Conservation (phyloP, 331 rosid species). For the Malus hybrid region DNA sequence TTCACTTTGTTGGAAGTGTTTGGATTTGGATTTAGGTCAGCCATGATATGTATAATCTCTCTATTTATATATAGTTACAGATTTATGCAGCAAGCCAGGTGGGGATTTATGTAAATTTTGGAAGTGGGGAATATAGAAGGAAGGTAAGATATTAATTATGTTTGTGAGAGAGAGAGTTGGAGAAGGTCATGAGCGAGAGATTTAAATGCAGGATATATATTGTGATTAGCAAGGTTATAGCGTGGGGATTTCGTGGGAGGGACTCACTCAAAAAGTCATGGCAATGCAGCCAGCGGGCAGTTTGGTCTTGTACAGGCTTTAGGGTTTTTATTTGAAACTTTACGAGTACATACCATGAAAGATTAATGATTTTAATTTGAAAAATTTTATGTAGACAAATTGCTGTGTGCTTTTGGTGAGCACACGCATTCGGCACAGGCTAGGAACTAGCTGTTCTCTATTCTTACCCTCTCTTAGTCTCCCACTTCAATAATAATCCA, state of each 20-base stretch:
- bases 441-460: background rate
- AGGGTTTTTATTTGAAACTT: too few relatives aligned
- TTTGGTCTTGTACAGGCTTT: background rate
- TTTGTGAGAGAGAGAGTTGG: too few relatives aligned
- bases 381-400: background rate
- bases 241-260: conserved; percentile 68
- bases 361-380: background rate
- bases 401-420: background rate
- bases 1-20: background rate
- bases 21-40: conserved; percentile 15
- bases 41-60: conserved; percentile 3
- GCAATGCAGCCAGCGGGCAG: background rate
- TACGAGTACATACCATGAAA: too few relatives aligned
- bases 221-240: conserved; percentile 23
- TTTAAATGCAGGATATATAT: background rate
- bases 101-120: background rate
- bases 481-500: too few relatives aligned
- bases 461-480: background rate
- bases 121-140: background rate
- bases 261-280: background rate
- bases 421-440: conserved; percentile 11
- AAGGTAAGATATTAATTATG: background rate
- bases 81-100: background rate
- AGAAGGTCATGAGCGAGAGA: too few relatives aligned
- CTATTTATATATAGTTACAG: background rate